These are phyloP conservation scores for Chaetomium cochliodes DNA, from an alignment of 495 filamentous ascomycete genomes.

Conservation along the genomic window DNA sequence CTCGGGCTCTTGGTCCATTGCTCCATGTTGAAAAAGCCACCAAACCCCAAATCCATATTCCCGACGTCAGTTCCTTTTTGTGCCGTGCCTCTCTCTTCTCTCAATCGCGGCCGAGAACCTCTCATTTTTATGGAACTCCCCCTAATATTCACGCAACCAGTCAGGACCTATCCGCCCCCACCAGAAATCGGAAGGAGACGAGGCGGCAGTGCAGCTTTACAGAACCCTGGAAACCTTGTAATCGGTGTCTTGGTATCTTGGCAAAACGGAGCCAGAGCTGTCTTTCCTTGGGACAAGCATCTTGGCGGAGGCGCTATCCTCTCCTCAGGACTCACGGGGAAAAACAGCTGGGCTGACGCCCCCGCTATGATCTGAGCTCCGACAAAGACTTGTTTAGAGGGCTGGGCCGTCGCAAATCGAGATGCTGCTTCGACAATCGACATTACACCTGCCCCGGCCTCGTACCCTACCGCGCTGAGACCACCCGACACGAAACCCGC, in stretches of 20 bases:
- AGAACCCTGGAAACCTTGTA: conserved; percentile 10
- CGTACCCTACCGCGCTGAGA: conserved; percentile 18
- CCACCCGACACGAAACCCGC: background rate
- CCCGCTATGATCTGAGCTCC: conserved; percentile 18
- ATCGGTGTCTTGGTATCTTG: conserved; percentile 12
- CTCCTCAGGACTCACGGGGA: conserved; percentile 1
- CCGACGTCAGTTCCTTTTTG: background rate
- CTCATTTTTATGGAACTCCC: background rate
- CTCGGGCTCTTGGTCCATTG: no score
- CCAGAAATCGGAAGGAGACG: background rate
- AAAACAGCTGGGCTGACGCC: conserved; percentile 17
- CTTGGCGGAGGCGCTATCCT: conserved; percentile 15
- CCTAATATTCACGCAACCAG: background rate
- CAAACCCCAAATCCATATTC: background rate
- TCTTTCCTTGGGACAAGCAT: background rate
- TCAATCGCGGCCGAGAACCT: background rate
- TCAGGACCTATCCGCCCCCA: background rate
- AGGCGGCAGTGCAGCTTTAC: conserved; percentile 2
- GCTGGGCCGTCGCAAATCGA: conserved; percentile 13
- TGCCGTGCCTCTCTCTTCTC: background rate
- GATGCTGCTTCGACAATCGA: conserved; percentile 31
- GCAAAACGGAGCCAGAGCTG: conserved; percentile 10
- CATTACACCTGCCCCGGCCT: conserved; percentile 22
- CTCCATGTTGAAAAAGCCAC: background rate
- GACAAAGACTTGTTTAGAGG: background rate